Evolutionary conservation across 2,329 filamentous ascomycete species (phyloP).

Genomic region (Clonostachys rhizophaga): DNA sequence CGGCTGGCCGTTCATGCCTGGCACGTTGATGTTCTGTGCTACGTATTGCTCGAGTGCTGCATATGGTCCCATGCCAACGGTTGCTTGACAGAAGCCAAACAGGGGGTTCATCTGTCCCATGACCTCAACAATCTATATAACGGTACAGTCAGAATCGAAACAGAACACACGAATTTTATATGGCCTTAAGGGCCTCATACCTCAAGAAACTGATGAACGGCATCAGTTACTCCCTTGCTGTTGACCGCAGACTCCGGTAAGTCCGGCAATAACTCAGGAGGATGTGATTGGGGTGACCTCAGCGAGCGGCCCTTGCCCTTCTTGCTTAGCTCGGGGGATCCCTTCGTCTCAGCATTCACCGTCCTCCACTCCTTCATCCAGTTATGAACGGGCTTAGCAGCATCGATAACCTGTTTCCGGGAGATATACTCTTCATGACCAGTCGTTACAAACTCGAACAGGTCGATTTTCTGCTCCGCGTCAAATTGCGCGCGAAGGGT

Average conservation of each 20-base stretch:
- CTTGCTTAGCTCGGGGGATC: constrained; percentile 64
- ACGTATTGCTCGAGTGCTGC: constrained; percentile 58
- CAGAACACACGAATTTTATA: not conserved
- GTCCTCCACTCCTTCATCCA: constrained; percentile 64
- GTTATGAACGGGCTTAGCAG: constrained; percentile 55
- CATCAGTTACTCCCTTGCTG: constrained; percentile 54
- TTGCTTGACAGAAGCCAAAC: constrained; percentile 51
- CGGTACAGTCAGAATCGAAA: not conserved
- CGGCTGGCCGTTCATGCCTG: constrained; percentile 41
- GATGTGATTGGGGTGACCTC: constrained; percentile 54
- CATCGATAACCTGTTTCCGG: constrained; percentile 57
- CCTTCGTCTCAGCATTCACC: constrained; percentile 52
- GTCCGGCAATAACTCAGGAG: constrained; percentile 51
- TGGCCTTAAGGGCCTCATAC: constrained; percentile 27
- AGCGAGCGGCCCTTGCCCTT: constrained; percentile 55
- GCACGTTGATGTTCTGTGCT: constrained; percentile 34
- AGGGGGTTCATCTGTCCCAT: constrained; percentile 64
- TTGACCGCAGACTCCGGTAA: constrained; percentile 56
- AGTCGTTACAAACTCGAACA: constrained; percentile 75
- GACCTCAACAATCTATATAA: constrained; percentile 56
- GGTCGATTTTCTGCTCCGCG: constrained; percentile 71
- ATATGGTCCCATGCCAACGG: constrained; percentile 51
- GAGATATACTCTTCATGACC: constrained; percentile 82
- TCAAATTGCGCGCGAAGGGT: constrained; percentile 77
- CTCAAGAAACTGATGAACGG: constrained; percentile 62